Base-by-base conservation (phyloP, 257 asterid species). In the Solanum chiquidenum region DNA sequence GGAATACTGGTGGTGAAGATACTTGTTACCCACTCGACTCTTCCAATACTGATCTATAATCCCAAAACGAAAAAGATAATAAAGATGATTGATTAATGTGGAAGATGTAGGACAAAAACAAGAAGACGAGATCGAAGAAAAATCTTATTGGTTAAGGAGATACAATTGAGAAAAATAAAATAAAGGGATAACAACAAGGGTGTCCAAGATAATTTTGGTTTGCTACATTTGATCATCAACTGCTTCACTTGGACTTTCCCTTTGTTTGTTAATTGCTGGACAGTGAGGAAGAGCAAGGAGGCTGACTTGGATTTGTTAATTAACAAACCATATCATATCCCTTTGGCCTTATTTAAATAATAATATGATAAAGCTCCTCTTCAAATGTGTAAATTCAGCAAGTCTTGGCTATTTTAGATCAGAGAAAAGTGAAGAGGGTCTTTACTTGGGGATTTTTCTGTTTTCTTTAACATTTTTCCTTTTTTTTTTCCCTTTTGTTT, bases 1-100 rank as follows among this genome's bases (percentile, higher is more conserved):
- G 98, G 98, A 97, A 88, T 89, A 97, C 99, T 5, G 99, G 99
- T 21, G 99, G 96, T 1, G 99, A 97, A 86, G 99, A 96, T 82
- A 97, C 99, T n/a, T 97, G 99, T 91, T 96, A 89, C 87, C 98
- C 99, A 75, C 93, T 96, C 6, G 42, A 42, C 90, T 94, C 91
- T 35, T 46, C 93, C n/a, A 85, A 80, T 68, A 44, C 60, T 1
- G 92, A 93, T 66, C 49, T 37, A 49, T 92, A 87, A 88, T 25
- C 33, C 75, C 11, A 37, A 16, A 16, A 71, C 21, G 27, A 5
- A 66, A 27, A 76, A 18, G 34, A 72, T n/a, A 55, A 55, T 55
- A 71, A 46, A 20, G 55, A 85, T 69, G 77, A 38, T 35, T 35
- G 38, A 76, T 77, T 25, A 42, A 8, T 38, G 60, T 23, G 34